Base-by-base conservation (phyloP, 2,329 filamentous ascomycete species). In the Fusarium sp. region DNA sequence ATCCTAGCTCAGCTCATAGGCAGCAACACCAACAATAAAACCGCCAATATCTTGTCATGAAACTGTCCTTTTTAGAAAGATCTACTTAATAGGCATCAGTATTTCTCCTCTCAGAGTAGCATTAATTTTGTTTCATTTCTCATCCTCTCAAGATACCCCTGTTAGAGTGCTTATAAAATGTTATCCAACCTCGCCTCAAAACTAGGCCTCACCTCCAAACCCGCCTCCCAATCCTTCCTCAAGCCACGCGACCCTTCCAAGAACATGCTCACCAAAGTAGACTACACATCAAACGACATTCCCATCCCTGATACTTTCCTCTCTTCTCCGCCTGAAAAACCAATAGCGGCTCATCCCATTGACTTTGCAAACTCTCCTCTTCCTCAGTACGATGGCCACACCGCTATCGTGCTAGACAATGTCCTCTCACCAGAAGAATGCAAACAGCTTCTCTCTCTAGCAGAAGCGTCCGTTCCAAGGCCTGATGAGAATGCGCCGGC, bases 361-460 rank as follows among this genome's bases (percentile, higher is more conserved):
- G 83, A 91, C 77, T 92, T 91, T 78, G 75, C 80, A 6, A 77
- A 82, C 26, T 85, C 85, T 18, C 70, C 75, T 1, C 79, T 93
- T 4, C 85, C 85, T 7, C 83, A 88, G 71, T 90, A 91, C 79
- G 79, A 84, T 13, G 81, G 83, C 44, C 76, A 81, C 45, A 89
- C 88, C 76, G 91, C 91, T 14, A 84, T 89, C 14, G 80, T 92
- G 1, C 84, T 93, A 14, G 89, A 93, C 78, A 87, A 90, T 62
- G 86, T 90, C 35, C 81, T 93, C 61, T 81, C 81, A 0, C 70
- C 73, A 1, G 68, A 69, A 14, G 93, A 95, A 83, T 95, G 93
- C 81, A 78, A 81, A 1, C 77, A 85, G 38, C 84, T 94, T 0
- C 71, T 89, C 9, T 31, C 67, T 17, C 81, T 90, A 11, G 87